Base-by-base conservation (phyloP, 1,284 basidiomycete species). In the Malassezia furfur region DNA sequence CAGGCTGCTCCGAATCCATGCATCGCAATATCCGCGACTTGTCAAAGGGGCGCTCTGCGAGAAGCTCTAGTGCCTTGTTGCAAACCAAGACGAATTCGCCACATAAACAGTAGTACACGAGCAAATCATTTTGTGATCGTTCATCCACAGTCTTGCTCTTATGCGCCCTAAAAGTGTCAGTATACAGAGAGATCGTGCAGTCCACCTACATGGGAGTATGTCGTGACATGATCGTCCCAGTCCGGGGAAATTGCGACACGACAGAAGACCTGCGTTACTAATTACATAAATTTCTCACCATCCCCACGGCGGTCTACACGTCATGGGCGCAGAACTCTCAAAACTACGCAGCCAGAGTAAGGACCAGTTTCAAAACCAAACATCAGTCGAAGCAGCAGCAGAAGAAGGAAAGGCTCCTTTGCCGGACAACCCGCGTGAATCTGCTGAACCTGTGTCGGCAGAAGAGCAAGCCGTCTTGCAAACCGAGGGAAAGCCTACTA, bases 61-160 rank as follows among this genome's bases (percentile, higher is more conserved):
- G 47, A 10, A 41, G 28, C 1, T 52, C 37, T 5, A 72, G 55
- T 6, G 56, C 36, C 1, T 48, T 53, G 35, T 72, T 64, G 35
- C 52, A 64, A 30, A 71, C 70, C 14, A 72, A 61, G 12, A 58
- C 61, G 48, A 72, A 72, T 41, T 72, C 70, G 17, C 70, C 70
- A 53, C 70, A 72, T 41, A 71, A 56, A 46, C 70, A 72, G 59
- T 70, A 72, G 63, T 66, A 71, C 35, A 65, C 55, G 14, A 57
- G 55, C 32, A 65, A 61, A 14, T 47, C 30, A 32, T 47, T 54
- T 2, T 52, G 55, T 5, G 61, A 14, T 12, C 5, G 32, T 7
- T 34, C 32, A 34, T 34, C 25, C 25, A 28, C 7, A 4, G 25
- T 28, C 3, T 28, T 28, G 25, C 25, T 28, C 25, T 28, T 28